Conservation (phyloP, 768 basidiomycete species). For the Zangia roseola region DNA sequence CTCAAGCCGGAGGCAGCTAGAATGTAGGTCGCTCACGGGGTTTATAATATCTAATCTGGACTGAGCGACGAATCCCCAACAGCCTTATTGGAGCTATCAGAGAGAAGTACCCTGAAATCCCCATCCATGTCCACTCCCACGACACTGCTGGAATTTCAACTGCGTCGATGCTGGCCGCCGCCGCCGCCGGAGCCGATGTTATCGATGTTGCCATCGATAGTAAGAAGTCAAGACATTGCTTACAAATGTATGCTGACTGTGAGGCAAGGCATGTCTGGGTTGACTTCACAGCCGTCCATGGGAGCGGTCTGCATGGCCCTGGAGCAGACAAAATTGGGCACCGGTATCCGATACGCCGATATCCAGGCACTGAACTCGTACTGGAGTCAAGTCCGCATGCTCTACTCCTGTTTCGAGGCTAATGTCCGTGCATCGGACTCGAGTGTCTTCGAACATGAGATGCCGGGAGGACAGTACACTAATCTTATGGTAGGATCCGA, state of each 20-base stretch:
- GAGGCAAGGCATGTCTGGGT: slow-evolving; percentile 86
- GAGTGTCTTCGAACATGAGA: slow-evolving; percentile 98
- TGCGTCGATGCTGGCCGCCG: slow-evolving; percentile 95
- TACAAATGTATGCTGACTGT: slow-evolving; percentile 5
- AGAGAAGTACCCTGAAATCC: slow-evolving; percentile 93
- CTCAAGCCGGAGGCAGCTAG: slow-evolving; percentile 94
- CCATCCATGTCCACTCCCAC: slow-evolving; percentile 99
- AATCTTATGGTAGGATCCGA: slow-evolving; percentile 76
- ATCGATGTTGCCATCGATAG: slow-evolving; percentile 99
- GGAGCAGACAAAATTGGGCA: slow-evolving; percentile 91
- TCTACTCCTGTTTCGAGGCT: slow-evolving; percentile 97
- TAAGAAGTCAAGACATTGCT: slow-evolving; percentile 39
- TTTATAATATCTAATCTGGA: background rate
- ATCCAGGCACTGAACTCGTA: slow-evolving; percentile 97
- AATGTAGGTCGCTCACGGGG: slow-evolving; percentile 50
- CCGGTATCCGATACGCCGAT: slow-evolving; percentile 95
- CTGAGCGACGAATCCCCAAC: slow-evolving; percentile 6
- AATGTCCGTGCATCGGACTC: slow-evolving; percentile 97
- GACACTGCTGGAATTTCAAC: slow-evolving; percentile 98
- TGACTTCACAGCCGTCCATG: slow-evolving; percentile 99
- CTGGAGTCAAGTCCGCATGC: slow-evolving; percentile 95
- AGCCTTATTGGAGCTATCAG: slow-evolving; percentile 94
- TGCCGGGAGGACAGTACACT: slow-evolving; percentile 97
- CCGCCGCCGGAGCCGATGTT: slow-evolving; percentile 96
- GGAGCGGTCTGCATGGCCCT: slow-evolving; percentile 93